phyloP scores from a whole-genome alignment of 2,329 filamentous ascomycete species.

The Anthostomella pinea region DNA sequence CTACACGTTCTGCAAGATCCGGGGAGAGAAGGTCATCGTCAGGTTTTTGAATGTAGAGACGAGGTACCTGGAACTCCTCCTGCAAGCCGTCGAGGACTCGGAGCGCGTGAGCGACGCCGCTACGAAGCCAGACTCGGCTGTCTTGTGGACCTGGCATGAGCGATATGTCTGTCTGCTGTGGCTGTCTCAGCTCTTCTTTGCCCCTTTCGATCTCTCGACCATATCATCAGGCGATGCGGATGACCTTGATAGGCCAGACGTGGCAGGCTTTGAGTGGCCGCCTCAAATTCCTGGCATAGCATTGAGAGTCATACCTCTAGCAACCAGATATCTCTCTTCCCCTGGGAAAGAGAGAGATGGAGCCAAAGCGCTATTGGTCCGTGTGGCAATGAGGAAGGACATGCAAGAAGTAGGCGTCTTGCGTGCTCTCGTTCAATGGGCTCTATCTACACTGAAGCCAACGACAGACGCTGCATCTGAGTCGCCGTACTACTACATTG shows the following conservation, averaged over 20 bases:
- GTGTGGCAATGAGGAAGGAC: constrained; percentile 78
- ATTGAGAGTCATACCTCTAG: constrained; percentile 66
- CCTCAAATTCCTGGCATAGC: constrained; percentile 66
- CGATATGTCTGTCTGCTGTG: constrained; percentile 84
- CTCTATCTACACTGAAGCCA: constrained; percentile 57
- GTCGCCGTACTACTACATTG: constrained; percentile 73
- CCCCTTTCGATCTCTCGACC: constrained; percentile 85
- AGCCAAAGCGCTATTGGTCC: constrained; percentile 77
- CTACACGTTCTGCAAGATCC: constrained; percentile 91
- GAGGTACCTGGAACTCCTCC: constrained; percentile 75
- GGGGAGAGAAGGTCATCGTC: constrained; percentile 88
- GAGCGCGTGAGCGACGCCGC: constrained; percentile 32
- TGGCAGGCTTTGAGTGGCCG: constrained; percentile 55
- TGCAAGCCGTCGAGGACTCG: constrained; percentile 68
- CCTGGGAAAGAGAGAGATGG: constrained; percentile 87
- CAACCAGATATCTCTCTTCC: constrained; percentile 66
- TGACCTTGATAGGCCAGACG: constrained; percentile 39
- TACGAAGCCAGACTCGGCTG: constrained; percentile 11
- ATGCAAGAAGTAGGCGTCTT: constrained; percentile 79
- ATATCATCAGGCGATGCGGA: constrained; percentile 66
- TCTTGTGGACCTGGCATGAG: constrained; percentile 74
- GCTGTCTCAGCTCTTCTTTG: constrained; percentile 78
- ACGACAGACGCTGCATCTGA: constrained; percentile 34
- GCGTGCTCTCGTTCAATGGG: constrained; percentile 66
- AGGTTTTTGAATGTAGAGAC: constrained; percentile 90